Percentiles rank a stretch among this genome's conserved stretches.
Evolutionary conservation across 164 flowering plant species (phyloP).

Genomic region (Vitis amurensis): DNA sequence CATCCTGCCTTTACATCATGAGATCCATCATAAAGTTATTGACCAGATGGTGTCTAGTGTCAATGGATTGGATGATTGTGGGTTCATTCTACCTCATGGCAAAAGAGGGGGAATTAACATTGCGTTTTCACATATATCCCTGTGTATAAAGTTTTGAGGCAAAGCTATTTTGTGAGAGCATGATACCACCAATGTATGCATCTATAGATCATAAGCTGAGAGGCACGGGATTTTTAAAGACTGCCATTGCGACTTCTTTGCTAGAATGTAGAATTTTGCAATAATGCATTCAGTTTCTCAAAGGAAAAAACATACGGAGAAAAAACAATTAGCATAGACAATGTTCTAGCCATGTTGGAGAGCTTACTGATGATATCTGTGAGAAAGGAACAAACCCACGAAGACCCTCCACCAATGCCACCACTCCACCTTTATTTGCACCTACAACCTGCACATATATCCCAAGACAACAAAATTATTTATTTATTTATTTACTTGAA

Average conservation of each 20-base stretch:
- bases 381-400: conserved; percentile 95
- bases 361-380: conserved; percentile 82
- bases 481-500: background rate
- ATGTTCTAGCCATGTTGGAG: conserved; percentile 11
- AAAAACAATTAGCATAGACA: conserved; percentile 2
- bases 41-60: background rate
- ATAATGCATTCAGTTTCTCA: background rate
- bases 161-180: no score
- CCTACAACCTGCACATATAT: conserved; percentile 57
- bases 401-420: conserved; percentile 83
- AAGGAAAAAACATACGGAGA: background rate
- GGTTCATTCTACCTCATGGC: background rate
- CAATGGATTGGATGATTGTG: conserved; percentile 2
- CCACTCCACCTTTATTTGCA: conserved; percentile 92
- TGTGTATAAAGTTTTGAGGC: no score
- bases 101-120: background rate
- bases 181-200: no score
- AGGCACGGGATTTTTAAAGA: no score
- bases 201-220: no score
- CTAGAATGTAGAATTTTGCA: background rate
- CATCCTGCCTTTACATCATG: no score
- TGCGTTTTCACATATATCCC: background rate
- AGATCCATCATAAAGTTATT: no score
- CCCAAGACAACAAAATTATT: background rate
- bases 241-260: no score